Conservation (phyloP, 306 rosid species). For the Styphnolobium japonicum region DNA sequence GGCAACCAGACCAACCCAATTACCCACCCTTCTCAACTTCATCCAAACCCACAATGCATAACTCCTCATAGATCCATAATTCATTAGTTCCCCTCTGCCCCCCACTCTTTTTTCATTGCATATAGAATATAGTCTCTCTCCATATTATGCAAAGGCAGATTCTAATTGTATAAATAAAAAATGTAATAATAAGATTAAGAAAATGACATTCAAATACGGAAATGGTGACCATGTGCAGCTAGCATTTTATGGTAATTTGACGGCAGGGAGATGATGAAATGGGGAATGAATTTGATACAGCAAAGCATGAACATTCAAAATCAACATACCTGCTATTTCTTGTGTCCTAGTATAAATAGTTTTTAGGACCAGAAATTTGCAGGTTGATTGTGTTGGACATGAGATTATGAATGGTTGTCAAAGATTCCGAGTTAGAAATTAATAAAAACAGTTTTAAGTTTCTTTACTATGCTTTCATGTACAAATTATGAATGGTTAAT, state of each 20-base stretch:
- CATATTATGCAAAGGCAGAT: neutral
- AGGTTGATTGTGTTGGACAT: neutral
- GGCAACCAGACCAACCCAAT: conserved; percentile 16
- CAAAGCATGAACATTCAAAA: neutral
- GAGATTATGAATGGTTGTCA: neutral
- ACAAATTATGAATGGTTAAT: neutral
- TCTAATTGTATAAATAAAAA: neutral
- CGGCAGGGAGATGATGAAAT: neutral
- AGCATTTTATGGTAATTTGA: neutral
- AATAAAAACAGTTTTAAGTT: neutral
- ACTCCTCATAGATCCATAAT: neutral
- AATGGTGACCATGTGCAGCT: neutral
- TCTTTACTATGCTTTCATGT: neutral
- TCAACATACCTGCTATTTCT: neutral
- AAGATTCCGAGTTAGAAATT: neutral
- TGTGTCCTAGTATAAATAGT: neutral
- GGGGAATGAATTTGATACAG: neutral
- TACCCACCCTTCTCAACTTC: neutral
- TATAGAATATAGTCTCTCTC: neutral
- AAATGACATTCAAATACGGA: neutral
- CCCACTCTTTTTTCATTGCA: neutral
- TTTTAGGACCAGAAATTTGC: conserved; percentile 13
- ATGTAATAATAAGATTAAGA: neutral
- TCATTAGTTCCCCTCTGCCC: neutral
- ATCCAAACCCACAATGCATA: neutral